Evolutionary conservation across 2,329 filamentous ascomycete genomes (phyloP).

Genomic region (Cylindrodendrum hubeiense): DNA sequence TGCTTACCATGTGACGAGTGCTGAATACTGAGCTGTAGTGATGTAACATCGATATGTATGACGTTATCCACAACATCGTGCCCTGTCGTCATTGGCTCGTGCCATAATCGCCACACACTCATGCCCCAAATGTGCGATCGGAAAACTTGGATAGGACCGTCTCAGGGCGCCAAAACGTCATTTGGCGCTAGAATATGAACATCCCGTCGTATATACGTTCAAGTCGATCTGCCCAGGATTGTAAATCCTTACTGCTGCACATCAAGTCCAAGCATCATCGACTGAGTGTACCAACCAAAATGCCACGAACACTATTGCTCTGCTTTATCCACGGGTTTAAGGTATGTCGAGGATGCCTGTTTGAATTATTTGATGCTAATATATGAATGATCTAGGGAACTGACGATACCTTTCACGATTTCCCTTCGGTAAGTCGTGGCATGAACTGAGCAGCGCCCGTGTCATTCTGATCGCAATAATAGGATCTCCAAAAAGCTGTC

Average conservation of each 20-base stretch:
- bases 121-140: slow-evolving; percentile 32
- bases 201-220: not conserved
- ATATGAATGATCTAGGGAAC: slow-evolving; percentile 62
- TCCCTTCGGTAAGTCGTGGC: slow-evolving; percentile 62
- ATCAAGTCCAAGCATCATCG: not conserved
- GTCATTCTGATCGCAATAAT: not conserved
- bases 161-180: slow-evolving; percentile 36
- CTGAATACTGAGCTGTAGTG: not conserved
- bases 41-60: slow-evolving; percentile 22
- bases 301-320: slow-evolving; percentile 71
- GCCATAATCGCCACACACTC: slow-evolving; percentile 37
- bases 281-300: slow-evolving; percentile 31
- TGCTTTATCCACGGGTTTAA: slow-evolving; percentile 85
- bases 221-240: not conserved
- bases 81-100: slow-evolving; percentile 24
- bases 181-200: not conserved
- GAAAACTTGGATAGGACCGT: slow-evolving; percentile 37
- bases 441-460: not conserved
- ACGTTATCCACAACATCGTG: slow-evolving; percentile 31
- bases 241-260: not conserved
- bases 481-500: slow-evolving; percentile 70
- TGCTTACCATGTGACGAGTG: slow-evolving; percentile 12
- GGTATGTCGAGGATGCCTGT: not conserved
- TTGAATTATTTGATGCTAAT: not conserved
- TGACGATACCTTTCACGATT: slow-evolving; percentile 77